Conservation (phyloP, 192 early-diverging fungal species). For the Coemansia sp. region DNA sequence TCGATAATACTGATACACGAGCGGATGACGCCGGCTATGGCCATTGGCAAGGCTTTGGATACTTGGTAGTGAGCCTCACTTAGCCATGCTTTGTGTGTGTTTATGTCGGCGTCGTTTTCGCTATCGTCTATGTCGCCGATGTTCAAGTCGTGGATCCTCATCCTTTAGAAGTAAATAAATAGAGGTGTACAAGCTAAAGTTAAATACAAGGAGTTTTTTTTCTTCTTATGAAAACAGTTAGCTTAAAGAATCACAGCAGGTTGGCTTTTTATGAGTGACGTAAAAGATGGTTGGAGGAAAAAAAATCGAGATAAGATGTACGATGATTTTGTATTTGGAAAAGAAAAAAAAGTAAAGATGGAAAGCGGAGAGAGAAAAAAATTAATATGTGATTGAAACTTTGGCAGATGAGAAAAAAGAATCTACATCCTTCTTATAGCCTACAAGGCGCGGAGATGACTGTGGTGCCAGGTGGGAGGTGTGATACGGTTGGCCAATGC, state of each 20-base stretch:
- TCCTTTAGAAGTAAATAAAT: background rate
- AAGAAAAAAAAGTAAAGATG: background rate
- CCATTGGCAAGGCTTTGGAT: constrained; percentile 57
- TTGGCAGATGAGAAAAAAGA: constrained; percentile 1
- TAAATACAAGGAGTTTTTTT: background rate
- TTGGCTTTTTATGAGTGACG: too few relatives aligned
- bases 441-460: background rate
- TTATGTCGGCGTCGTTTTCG: background rate
- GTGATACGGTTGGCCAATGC: background rate
- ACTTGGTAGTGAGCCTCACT: constrained; percentile 31
- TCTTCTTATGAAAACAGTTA: background rate
- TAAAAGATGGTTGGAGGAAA: background rate
- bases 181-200: background rate
- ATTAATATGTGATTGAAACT: background rate
- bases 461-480: background rate
- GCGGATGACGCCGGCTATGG: constrained; percentile 63
- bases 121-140: background rate
- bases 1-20: constrained; percentile 64
- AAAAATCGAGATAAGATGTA: background rate
- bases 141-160: background rate
- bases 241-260: too few relatives aligned
- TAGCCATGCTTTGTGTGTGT: constrained; percentile 18
- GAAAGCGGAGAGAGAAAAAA: constrained; percentile 1
- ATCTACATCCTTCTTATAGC: background rate
- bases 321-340: background rate